A percentile compares a stretch with the other conserved stretches of the same genome.
phyloP scores from a whole-genome alignment of 164 flowering plant species.

The Chimonanthus praecox region DNA sequence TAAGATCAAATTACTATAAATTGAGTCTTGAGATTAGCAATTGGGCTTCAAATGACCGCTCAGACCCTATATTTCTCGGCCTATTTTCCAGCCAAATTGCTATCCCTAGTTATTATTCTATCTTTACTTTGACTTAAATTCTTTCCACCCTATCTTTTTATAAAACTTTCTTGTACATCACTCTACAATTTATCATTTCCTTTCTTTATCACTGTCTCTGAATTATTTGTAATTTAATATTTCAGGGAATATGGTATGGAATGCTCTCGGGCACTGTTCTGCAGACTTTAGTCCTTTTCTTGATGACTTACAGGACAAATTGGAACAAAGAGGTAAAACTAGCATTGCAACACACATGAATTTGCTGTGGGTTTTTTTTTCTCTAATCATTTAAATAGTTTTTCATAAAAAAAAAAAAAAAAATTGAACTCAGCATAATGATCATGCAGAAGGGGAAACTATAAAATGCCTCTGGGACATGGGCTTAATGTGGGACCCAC shows the following conservation, averaged over 20 bases:
- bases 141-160: background rate
- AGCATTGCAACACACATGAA: background rate
- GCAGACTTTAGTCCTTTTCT: conserved; percentile 44
- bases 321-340: conserved; percentile 58
- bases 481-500: background rate
- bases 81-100: too few species aligned
- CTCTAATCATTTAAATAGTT: background rate
- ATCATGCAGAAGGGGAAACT: background rate
- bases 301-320: conserved; percentile 48
- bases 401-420: background rate
- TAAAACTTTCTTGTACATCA: background rate
- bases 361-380: background rate
- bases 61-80: too few species aligned
- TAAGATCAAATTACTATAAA: too few species aligned
- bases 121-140: too few species aligned
- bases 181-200: background rate
- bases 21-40: too few species aligned
- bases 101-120: too few species aligned
- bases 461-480: background rate
- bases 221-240: background rate
- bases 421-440: background rate
- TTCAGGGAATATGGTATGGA: conserved; percentile 73
- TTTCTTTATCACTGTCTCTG: background rate
- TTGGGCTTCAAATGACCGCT: too few species aligned
- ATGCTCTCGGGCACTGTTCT: conserved; percentile 50